Conservation (phyloP, 2,329 filamentous ascomycete genomes). For the Fusarium euwallaceae region DNA sequence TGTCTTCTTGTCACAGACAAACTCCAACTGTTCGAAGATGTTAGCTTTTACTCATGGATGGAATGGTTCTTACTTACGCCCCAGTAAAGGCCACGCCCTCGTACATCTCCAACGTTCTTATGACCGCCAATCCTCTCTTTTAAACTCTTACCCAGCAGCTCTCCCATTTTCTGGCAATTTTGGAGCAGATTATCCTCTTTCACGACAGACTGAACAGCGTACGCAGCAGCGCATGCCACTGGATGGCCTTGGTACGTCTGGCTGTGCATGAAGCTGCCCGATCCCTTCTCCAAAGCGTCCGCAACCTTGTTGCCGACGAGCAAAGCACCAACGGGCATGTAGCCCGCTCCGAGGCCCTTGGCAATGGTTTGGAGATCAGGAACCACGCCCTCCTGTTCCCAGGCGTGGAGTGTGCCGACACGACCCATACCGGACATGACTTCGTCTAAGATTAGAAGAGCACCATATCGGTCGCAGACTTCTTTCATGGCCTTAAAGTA, state of each 20-base stretch:
- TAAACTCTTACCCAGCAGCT: neutral
- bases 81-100: conserved; percentile 39
- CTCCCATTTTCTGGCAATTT: conserved; percentile 21
- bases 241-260: conserved; percentile 66
- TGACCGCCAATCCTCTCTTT: conserved; percentile 19
- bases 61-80: conserved; percentile 10
- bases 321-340: conserved; percentile 32
- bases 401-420: conserved; percentile 72
- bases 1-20: conserved; percentile 18
- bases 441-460: conserved; percentile 68
- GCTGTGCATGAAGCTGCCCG: conserved; percentile 64
- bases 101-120: conserved; percentile 37
- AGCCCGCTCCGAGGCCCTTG: conserved; percentile 68
- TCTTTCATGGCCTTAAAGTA: conserved; percentile 66
- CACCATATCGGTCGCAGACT: conserved; percentile 68
- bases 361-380: conserved; percentile 77
- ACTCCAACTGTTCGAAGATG: conserved; percentile 11
- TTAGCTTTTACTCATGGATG: neutral
- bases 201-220: conserved; percentile 51
- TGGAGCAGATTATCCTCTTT: conserved; percentile 30
- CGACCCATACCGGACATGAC: conserved; percentile 79
- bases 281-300: conserved; percentile 19
- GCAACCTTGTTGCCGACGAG: conserved; percentile 23
- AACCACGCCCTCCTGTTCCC: conserved; percentile 66
- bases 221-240: conserved; percentile 54